Evolutionary conservation across 768 basidiomycete species (phyloP).

Genomic region (Tricholoma terreum): DNA sequence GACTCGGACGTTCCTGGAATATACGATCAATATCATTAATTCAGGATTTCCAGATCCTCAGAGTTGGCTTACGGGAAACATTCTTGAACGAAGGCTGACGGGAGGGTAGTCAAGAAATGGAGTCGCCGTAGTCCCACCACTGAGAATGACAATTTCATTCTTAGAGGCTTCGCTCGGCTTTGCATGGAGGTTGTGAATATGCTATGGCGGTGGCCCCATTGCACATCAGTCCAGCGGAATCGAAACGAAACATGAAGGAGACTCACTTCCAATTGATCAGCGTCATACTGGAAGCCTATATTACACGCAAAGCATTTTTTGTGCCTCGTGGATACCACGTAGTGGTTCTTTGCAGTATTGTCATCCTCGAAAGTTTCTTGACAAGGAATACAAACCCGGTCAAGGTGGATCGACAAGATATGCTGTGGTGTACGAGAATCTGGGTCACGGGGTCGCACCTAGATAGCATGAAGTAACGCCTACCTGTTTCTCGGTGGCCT

Average conservation of each 20-base stretch:
- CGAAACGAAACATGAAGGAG: not conserved
- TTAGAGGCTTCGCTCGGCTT: not conserved
- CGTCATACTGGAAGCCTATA: slow-evolving; percentile 4
- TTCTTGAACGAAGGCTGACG: not conserved
- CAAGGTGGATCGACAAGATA: not conserved
- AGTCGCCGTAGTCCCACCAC: not conserved
- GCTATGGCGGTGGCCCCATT: not conserved
- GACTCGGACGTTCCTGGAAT: not conserved
- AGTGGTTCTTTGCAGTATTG: not conserved
- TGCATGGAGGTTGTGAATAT: not conserved
- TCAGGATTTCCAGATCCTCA: not conserved
- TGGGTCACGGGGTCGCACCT: too few species aligned
- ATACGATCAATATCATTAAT: too few species aligned
- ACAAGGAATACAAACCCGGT: not conserved
- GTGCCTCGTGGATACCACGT: not conserved
- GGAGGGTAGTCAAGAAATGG: not conserved
- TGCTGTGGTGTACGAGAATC: not conserved
- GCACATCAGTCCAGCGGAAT: not conserved
- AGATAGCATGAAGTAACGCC: too few species aligned
- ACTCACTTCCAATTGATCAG: slow-evolving; percentile 33
- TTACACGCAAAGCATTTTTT: slow-evolving; percentile 1
- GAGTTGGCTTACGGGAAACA: not conserved
- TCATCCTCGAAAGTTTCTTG: not conserved
- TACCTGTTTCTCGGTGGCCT: not conserved
- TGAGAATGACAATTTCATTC: not conserved